Evolutionary conservation across 1,284 basidiomycete genomes (phyloP), one percentile per base, ranked within the genome.

Genomic region (Ustilago tritici): DNA sequence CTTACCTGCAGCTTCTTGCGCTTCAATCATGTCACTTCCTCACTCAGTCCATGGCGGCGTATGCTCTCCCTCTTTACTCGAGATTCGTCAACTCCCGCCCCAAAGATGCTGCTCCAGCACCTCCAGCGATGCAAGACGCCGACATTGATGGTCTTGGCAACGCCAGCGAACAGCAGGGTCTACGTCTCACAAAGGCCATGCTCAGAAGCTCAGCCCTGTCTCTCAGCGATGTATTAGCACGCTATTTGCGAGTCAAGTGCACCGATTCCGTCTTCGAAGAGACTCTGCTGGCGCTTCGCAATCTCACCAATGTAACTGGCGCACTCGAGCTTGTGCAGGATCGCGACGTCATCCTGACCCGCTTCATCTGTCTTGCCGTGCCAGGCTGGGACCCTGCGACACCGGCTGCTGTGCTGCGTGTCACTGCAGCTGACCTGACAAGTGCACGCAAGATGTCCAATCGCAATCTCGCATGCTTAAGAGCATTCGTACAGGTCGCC

Each of bases 301-400:
- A 92, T 40, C 91, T 97, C 85, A 93, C 93, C 4, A 92, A 93
- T 65, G 93, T 94, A 1, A 92, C 93, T 35, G 96, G 96, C n/a
- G 92, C 93, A 86, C 90, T 98, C 12, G 91, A 90, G 2, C 89
- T 98, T 5, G 87, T 89, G 0, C 95, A 93, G 0, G 94, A 95
- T 0, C 90, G 96, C n/a, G 95, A 98, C 78, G 94, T 95, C 0
- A 93, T 98, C 86, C 91, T 98, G 81, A 93, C 91, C 23, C 92
- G 91, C 50, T 90, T 98, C 12, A 91, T 93, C 19, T 93, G 94
- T 74, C 92, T 94, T 71, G 92, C 95, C 0, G 93, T 98, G 15
- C 73, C 56, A 53, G 75, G 76, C 6, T 76, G 68, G 68, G 59
- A 76, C 32, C 34, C 59, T 14, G 53, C 69, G 31, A 50, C 59